Base-by-base conservation (phyloP, 129 eudicot genomes). In the Centella asiatica region DNA sequence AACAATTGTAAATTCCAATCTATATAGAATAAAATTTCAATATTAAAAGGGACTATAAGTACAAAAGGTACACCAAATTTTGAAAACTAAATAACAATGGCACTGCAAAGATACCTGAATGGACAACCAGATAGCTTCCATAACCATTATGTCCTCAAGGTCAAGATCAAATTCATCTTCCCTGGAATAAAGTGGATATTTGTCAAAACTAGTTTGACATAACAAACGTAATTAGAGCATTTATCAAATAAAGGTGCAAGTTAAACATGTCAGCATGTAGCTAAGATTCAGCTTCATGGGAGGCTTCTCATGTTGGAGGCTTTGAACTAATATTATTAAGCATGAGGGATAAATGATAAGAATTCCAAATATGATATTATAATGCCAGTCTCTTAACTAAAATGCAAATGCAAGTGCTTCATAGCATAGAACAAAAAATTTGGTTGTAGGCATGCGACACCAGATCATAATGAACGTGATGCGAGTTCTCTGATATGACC, bases 71-170 rank as follows among this genome's bases (percentile, higher is more conserved):
- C 63, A 34, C 63, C 14, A n/a, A n/a, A 31, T 17, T 8, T 18
- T 5, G 24, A 31, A 10, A 50, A 44, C 1, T 0, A 33, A 59
- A 18, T 26, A 23, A 12, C 25, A 53, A 15, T 24, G 44, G 54
- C 46, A 15, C 10, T 20, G 14, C 9, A 17, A 6, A 55, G 25
- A 47, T 79, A 92, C 99, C 96, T 92, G 96, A 68, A 80, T 82
- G 23, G 96, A 92, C 64, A 87, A 71, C 99, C 99, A 92, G 53
- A 92, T 84, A 56, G 99, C 99, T 82, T 92, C 95, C 99, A 92
- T 87, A 36, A 92, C 88, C 99, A 92, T 92, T 68, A 92, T 82
- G 74, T 92, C 95, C 69, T 92, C 99, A 19, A 87, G 99, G 72
- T 92, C 96, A 71, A 92, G 79, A 75, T 87, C 99, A 57, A 81